These are phyloP conservation scores for Fusarium sambucinum DNA, from an alignment of 2,329 filamentous ascomycete genomes.

Conservation along the genomic window DNA sequence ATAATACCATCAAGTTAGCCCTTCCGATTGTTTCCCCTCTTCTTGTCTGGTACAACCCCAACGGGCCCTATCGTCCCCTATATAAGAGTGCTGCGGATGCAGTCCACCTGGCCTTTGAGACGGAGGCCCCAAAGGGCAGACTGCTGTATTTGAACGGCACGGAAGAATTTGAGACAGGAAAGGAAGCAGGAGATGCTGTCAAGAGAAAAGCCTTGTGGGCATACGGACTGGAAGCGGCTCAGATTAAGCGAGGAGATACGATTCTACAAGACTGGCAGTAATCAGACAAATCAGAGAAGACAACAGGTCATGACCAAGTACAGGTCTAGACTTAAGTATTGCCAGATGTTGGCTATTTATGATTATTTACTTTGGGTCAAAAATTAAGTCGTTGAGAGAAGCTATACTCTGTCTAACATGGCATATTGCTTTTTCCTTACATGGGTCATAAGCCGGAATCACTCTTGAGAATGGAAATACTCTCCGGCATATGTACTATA, in stretches of 20 bases:
- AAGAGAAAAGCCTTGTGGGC: conserved; percentile 52
- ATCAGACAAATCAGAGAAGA: neutral
- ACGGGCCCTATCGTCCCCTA: conserved; percentile 48
- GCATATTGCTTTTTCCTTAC: conserved; percentile 11
- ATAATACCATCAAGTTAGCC: conserved; percentile 43
- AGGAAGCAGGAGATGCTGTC: conserved; percentile 49
- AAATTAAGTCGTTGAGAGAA: neutral
- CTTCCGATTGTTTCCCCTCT: conserved; percentile 45
- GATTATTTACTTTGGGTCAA: neutral
- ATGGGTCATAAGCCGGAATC: neutral
- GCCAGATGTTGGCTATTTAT: neutral
- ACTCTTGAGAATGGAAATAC: neutral
- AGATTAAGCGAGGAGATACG: conserved; percentile 47
- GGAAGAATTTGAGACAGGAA: conserved; percentile 45
- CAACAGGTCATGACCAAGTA: no score
- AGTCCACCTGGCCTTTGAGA: conserved; percentile 50
- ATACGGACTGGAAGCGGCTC: conserved; percentile 46
- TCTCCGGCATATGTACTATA: neutral
- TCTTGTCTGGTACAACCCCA: conserved; percentile 46
- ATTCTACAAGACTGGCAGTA: conserved; percentile 47
- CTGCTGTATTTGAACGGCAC: conserved; percentile 53
- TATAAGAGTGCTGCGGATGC: conserved; percentile 53
- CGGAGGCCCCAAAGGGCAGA: conserved; percentile 46
- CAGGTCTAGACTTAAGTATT: neutral
- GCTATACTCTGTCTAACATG: neutral